Conservation (phyloP, 345 rosid genomes). For the Mangifera indica region DNA sequence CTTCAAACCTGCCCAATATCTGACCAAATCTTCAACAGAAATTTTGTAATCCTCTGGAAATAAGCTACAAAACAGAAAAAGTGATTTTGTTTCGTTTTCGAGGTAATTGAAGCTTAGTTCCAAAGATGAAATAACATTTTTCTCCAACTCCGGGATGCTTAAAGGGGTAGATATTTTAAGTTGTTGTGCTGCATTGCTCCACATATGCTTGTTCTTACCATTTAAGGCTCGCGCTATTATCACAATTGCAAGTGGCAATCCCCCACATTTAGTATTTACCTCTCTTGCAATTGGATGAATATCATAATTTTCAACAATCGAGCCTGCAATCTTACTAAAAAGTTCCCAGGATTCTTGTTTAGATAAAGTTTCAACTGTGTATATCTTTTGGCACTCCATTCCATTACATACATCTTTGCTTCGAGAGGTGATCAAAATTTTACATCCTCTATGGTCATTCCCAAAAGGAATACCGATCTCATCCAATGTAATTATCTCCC, state of each 20-base stretch:
- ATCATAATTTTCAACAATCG: not conserved
- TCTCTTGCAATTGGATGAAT: slow-evolving; percentile 1
- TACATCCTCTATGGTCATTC: slow-evolving; percentile 1
- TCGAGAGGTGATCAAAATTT: slow-evolving; percentile 7
- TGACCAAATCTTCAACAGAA: not conserved
- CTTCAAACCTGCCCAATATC: not conserved
- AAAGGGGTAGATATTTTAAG: not conserved
- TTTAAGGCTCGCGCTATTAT: slow-evolving; percentile 13
- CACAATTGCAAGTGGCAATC: slow-evolving; percentile 16
- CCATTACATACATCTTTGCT: not conserved
- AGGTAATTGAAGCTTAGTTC: not conserved
- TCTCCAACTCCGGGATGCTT: not conserved
- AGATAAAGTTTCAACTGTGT: not conserved
- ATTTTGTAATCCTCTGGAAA: slow-evolving; percentile 16
- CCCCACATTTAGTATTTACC: slow-evolving; percentile 12
- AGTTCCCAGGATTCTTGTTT: slow-evolving; percentile 14
- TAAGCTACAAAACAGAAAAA: slow-evolving; percentile 14
- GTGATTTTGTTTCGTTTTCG: not conserved
- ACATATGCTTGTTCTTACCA: not conserved
- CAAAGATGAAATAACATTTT: not conserved
- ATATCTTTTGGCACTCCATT: not conserved
- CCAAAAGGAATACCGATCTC: not conserved
- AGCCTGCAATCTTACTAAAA: not conserved
- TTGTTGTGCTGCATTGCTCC: not conserved
- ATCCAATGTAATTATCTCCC: not conserved